Evolutionary conservation across 306 rosid species (phyloP), one percentile per base, ranked within the genome.

Genomic region (Quercus engelmannii): DNA sequence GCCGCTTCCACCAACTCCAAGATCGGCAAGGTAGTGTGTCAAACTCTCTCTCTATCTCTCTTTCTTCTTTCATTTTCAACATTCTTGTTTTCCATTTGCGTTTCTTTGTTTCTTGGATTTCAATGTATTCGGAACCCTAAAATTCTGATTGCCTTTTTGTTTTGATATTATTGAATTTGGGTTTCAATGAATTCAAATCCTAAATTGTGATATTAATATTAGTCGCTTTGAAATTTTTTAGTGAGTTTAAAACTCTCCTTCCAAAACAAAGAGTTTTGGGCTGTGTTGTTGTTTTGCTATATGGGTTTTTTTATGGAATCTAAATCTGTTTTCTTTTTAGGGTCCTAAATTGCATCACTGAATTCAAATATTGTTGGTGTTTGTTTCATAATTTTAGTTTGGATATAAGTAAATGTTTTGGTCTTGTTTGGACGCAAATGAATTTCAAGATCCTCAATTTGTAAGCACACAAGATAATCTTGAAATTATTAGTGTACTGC

Each of bases 21-120:
- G 91, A 84, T 85, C 43, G 91, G 92, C 71, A 90, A 90, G 88
- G 97, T 78, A 69, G 73, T 38, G 9, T 35, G 1, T 35, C n/a
- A n/a, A n/a, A n/a, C 41, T 35, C 41, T 38, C 43, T 38, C 41
- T 35, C 43, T 38, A 0, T 8, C 46, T 70, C 43, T 30, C 6
- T 6, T 15, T 3, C 6, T 26, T 69, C 13, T 9, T 56, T 13
- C 15, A 4, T 21, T 54, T 74, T 80, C 21, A 51, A 68, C 64
- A 35, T 49, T 69, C 26, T 19, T 5, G 3, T 5, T 19, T 56
- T 9, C 9, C 1, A 23, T 51, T 1, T 57, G 46, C 23, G 17
- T 5, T 7, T 3, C 5, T 41, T 41, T 41, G 46, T 41, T 51
- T 57, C 74, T 30, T 64, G 43, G 68, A 46, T 63, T 74, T 26